phyloP scores from a whole-genome alignment of 257 asterid species.

The Scutellaria minor region DNA sequence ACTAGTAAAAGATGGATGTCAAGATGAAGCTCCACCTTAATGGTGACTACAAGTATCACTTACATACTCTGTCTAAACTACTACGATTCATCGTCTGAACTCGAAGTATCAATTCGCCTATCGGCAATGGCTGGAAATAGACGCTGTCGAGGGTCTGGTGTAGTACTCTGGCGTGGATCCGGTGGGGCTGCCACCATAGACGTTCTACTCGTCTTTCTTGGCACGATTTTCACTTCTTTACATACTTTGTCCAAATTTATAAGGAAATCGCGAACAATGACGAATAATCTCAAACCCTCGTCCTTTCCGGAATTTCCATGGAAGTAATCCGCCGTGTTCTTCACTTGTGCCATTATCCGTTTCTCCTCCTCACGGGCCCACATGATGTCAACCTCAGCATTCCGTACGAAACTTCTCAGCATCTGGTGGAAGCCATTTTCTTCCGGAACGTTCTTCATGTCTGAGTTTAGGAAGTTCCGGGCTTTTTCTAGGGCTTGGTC shows the following conservation, averaged over 20 bases:
- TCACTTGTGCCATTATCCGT: constrained; percentile 79
- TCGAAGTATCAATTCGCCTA: constrained; percentile 67
- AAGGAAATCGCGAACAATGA: constrained; percentile 75
- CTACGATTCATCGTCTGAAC: constrained; percentile 69
- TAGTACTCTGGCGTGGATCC: constrained; percentile 54
- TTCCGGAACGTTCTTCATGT: constrained; percentile 53
- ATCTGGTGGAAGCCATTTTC: constrained; percentile 68
- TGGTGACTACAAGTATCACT: neutral
- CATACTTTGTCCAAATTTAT: constrained; percentile 78
- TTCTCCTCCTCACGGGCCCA: constrained; percentile 81
- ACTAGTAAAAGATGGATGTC: neutral
- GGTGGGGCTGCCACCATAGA: constrained; percentile 24
- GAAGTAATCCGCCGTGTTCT: constrained; percentile 84
- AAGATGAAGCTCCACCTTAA: no score
- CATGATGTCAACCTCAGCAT: constrained; percentile 67
- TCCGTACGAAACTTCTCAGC: constrained; percentile 61
- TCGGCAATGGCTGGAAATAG: constrained; percentile 71
- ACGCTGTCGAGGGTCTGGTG: constrained; percentile 55
- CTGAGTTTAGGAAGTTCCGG: constrained; percentile 59
- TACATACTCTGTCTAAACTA: constrained; percentile 15
- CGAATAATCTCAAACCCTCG: constrained; percentile 83
- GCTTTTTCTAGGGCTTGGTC: constrained; percentile 57
- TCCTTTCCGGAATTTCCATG: constrained; percentile 85
- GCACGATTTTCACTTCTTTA: constrained; percentile 61
- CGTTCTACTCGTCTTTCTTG: constrained; percentile 44